Conservation (phyloP, 2,329 filamentous ascomycete species). For the Penicillium crustosum region DNA sequence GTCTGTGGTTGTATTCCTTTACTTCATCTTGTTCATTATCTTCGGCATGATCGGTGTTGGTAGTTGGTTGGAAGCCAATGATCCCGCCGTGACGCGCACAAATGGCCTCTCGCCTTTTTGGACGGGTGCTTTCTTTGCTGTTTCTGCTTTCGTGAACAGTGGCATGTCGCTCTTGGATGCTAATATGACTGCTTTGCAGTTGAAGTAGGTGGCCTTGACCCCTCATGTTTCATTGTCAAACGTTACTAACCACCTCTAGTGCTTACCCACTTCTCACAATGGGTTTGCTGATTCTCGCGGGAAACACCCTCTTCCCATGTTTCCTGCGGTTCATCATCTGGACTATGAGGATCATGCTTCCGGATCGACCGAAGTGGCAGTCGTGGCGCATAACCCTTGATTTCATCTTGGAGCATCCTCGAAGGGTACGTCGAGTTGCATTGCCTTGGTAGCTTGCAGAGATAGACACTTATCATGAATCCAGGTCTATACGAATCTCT, state of each 20-base stretch:
- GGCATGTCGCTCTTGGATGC: conserved; percentile 56
- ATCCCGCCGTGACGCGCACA: conserved; percentile 38
- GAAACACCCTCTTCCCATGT: conserved; percentile 66
- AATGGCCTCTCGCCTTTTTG: conserved; percentile 54
- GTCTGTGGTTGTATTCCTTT: conserved; percentile 43
- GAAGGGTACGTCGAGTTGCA: conserved; percentile 25
- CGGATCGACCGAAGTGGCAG: conserved; percentile 26
- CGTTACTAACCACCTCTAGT: conserved; percentile 22
- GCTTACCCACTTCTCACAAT: conserved; percentile 48
- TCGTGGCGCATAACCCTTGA: conserved; percentile 35
- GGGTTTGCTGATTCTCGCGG: conserved; percentile 61
- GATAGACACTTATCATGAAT: conserved; percentile 7
- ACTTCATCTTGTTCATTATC: conserved; percentile 49
- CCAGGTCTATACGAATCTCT: conserved; percentile 50
- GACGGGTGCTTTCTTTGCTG: conserved; percentile 52
- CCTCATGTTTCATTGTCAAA: neutral
- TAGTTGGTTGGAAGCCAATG: conserved; percentile 47
- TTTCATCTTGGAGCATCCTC: conserved; percentile 38
- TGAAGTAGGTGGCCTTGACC: conserved; percentile 21
- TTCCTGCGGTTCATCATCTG: conserved; percentile 63
- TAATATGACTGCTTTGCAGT: conserved; percentile 52
- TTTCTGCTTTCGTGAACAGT: conserved; percentile 57
- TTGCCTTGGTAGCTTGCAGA: no score
- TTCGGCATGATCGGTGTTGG: conserved; percentile 50
- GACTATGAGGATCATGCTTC: conserved; percentile 41